Conservation (phyloP, 2,329 filamentous ascomycete genomes). For the Fusarium keratoplasticum region DNA sequence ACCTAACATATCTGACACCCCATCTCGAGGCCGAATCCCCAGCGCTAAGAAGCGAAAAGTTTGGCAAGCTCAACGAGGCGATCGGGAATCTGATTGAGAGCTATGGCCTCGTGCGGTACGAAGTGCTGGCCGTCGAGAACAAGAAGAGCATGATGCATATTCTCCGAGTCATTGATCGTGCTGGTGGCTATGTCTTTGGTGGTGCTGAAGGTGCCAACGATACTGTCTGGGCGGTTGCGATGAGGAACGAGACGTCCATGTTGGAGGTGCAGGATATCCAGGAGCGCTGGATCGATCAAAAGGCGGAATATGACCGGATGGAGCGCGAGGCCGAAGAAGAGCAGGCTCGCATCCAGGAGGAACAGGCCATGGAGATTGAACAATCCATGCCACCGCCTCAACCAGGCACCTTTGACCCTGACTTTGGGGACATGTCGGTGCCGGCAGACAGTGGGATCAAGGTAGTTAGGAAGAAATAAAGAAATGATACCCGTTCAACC, state of each 20-base stretch:
- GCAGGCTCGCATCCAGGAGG: conserved; percentile 67
- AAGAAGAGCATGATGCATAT: conserved; percentile 97
- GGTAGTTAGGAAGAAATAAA: conserved; percentile 68
- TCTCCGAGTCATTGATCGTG: conserved; percentile 88
- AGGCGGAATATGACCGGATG: conserved; percentile 85
- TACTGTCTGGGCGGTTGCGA: conserved; percentile 96
- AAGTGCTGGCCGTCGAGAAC: conserved; percentile 95
- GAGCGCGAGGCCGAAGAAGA: conserved; percentile 82
- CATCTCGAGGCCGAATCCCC: conserved; percentile 83
- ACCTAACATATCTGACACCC: conserved; percentile 85
- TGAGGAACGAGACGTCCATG: conserved; percentile 78
- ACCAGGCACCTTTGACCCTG: conserved; percentile 52
- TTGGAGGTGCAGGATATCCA: conserved; percentile 92
- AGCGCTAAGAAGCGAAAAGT: conserved; percentile 77
- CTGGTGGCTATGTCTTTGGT: conserved; percentile 93
- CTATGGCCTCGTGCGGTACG: conserved; percentile 90
- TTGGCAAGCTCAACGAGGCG: conserved; percentile 84
- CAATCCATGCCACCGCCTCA: conserved; percentile 40
- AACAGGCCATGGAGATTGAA: conserved; percentile 53
- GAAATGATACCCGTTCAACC: conserved; percentile 62
- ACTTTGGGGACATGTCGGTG: conserved; percentile 65
- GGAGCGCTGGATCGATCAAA: conserved; percentile 93
- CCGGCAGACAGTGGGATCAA: conserved; percentile 75
- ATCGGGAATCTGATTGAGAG: conserved; percentile 89
- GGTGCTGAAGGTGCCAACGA: conserved; percentile 92